Evolutionary conservation across 257 asterid genomes (phyloP).

Genomic region (Solanum lycopersicoides): DNA sequence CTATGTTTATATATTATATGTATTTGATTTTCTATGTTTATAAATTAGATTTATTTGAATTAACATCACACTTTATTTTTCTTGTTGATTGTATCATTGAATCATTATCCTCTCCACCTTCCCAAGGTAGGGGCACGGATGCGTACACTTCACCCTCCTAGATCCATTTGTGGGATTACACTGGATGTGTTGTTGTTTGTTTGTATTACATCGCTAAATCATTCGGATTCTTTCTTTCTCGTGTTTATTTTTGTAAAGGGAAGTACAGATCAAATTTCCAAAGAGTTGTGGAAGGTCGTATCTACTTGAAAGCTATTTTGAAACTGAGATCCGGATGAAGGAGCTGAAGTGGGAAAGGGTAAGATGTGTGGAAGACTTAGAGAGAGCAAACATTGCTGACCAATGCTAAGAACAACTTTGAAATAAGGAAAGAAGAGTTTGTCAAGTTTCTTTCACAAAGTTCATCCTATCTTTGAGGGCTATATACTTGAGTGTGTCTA

Average conservation of each 20-base stretch:
- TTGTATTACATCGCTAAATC: not conserved
- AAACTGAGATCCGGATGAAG: constrained; percentile 36
- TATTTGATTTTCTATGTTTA: not conserved
- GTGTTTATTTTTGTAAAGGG: constrained; percentile 23
- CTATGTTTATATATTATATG: not conserved
- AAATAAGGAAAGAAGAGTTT: constrained; percentile 50
- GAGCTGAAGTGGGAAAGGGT: constrained; percentile 56
- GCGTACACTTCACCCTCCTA: not conserved
- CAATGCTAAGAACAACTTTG: constrained; percentile 33
- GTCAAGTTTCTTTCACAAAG: constrained; percentile 39
- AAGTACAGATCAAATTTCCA: constrained; percentile 51
- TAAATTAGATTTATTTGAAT: not conserved
- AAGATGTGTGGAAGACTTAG: constrained; percentile 43
- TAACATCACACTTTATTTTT: not conserved
- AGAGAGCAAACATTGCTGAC: constrained; percentile 39
- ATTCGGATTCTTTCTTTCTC: not conserved
- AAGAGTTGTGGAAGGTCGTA: constrained; percentile 15
- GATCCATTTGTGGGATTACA: not conserved
- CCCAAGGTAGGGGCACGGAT: not conserved
- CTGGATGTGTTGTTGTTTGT: not conserved
- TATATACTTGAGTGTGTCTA: constrained; percentile 6
- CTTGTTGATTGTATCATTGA: not conserved
- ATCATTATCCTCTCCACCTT: not conserved
- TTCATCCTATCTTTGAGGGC: constrained; percentile 45
- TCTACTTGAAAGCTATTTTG: constrained; percentile 26